Conservation (phyloP, 352 stramenopile species). For the Phytophthora cryptogea region DNA sequence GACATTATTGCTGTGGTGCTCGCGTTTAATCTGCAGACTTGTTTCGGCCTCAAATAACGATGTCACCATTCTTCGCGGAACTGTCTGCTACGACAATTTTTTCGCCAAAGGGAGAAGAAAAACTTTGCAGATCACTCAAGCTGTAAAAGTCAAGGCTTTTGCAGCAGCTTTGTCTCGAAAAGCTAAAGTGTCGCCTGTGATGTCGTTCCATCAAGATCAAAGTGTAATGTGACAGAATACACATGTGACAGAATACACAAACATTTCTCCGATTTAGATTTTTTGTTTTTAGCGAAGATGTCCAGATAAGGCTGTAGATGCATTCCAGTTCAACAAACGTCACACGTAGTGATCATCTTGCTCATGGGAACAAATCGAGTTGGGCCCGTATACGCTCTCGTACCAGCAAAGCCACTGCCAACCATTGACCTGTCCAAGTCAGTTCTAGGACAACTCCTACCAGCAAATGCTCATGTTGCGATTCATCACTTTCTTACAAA, state of each 20-base stretch:
- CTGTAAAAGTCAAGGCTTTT: conserved; percentile 10
- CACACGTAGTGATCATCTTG: background rate
- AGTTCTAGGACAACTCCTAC: conserved; percentile 35
- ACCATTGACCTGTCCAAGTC: conserved; percentile 39
- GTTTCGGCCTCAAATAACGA: conserved; percentile 18
- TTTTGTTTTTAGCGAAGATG: background rate
- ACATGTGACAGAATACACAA: background rate
- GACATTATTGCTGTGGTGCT: conserved; percentile 23
- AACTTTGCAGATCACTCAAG: conserved; percentile 6
- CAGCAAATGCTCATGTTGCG: conserved; percentile 9
- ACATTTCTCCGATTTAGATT: background rate
- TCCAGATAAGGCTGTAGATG: no score
- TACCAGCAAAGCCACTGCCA: conserved; percentile 29
- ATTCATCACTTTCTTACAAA: conserved; percentile 30
- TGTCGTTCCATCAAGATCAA: conserved; percentile 8
- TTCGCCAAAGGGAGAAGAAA: conserved; percentile 18
- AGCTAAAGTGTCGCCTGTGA: conserved; percentile 2
- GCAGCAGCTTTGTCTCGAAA: conserved; percentile 7
- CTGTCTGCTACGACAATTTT: conserved; percentile 40
- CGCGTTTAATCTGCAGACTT: conserved; percentile 11
- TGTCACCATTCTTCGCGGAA: conserved; percentile 29
- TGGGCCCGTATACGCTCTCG: conserved; percentile 25
- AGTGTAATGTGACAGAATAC: background rate
- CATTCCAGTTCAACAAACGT: no score
- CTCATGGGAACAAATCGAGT: background rate